Evolutionary conservation across 2,329 filamentous ascomycete species (phyloP), one percentile per base, ranked within the genome.

Genomic region (Venturia oleaginea): DNA sequence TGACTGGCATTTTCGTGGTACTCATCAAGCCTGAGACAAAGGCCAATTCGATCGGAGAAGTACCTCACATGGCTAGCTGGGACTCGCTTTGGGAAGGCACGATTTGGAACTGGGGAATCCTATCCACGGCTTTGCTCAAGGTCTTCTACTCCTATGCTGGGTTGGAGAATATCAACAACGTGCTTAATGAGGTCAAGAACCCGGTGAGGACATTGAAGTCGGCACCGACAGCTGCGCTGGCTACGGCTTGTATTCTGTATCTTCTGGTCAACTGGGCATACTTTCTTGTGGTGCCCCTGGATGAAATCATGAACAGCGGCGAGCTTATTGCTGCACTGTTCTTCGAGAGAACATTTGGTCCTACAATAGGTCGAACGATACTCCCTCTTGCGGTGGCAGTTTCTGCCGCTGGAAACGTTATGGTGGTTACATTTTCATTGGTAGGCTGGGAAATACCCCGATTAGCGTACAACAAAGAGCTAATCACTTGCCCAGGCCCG

Each of bases 91-190:
- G 48, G 51, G 64, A 65, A 54, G 65, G 64, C 34, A 63, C 65
- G 6, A 42, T 27, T n/a, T 66, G 65, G 65, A 65, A 65, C 42
- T 66, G 63, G 63, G 65, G 65, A n/a, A 61, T 65, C 15, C 30
- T 65, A 2, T 65, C 65, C 17, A 88, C 84, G 1, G 86, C 87
- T 0, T 76, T 90, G 0, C 89, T 88, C 78, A 89, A 88, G 68
- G 86, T 89, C 67, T 86, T 89, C 69, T 89, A 86, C 82, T 85
- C 82, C 66, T 90, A 85, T 69, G 82, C 87, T 68, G 86, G 86
- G 30, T 87, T 86, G 78, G 83, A 80, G 76, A 66, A 66, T 43
- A 37, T 66, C 71, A 88, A 88, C 75, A 87, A 88, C 70, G 84
- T 83, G 17, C 73, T 86, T 38, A 83, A 81, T 70, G 87, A 90